Evolutionary conservation across 805 yeast genomes (phyloP).

Genomic region (Wickerhamiella parazyma): DNA sequence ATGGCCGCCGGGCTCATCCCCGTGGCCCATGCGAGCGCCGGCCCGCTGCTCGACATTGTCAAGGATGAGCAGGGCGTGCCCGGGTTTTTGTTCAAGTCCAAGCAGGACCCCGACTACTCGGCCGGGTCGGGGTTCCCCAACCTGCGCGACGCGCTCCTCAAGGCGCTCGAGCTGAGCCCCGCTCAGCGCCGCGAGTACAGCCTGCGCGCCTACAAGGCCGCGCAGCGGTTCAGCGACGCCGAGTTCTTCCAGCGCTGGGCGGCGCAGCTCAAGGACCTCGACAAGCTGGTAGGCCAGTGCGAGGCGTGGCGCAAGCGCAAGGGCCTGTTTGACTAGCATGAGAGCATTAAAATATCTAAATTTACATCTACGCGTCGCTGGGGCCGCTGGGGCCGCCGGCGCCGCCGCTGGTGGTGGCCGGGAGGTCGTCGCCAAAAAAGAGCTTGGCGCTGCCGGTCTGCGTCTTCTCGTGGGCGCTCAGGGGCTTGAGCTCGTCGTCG

Average conservation of each 20-base stretch:
- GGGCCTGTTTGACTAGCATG: slow-evolving; percentile 5
- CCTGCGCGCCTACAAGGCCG: slow-evolving; percentile 28
- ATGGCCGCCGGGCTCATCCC: slow-evolving; percentile 78
- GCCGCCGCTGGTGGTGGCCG: slow-evolving; percentile 25
- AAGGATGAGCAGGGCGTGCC: slow-evolving; percentile 36
- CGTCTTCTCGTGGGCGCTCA: slow-evolving; percentile 16
- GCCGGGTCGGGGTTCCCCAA: slow-evolving; percentile 32
- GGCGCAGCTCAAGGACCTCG: not conserved
- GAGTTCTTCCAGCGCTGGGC: slow-evolving; percentile 45
- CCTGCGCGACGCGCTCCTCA: slow-evolving; percentile 37
- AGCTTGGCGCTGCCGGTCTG: slow-evolving; percentile 13
- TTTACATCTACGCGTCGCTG: too few relatives aligned
- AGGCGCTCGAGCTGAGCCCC: slow-evolving; percentile 30
- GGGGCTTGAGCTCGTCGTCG: slow-evolving; percentile 22
- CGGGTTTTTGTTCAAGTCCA: slow-evolving; percentile 69
- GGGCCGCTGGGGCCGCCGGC: too few relatives aligned
- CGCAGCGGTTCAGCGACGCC: slow-evolving; percentile 47
- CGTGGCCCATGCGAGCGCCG: slow-evolving; percentile 87
- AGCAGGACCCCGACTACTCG: slow-evolving; percentile 54
- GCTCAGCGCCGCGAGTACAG: slow-evolving; percentile 32
- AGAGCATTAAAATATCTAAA: too few relatives aligned
- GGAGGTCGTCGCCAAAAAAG: slow-evolving; percentile 26
- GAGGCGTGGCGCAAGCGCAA: slow-evolving; percentile 2
- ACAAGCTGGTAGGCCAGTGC: not conserved
- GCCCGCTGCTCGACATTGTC: slow-evolving; percentile 82